Evolutionary conservation across 495 filamentous ascomycete species (phyloP), one percentile per base, ranked within the genome.

Genomic region (Astrocystis sublimbata): DNA sequence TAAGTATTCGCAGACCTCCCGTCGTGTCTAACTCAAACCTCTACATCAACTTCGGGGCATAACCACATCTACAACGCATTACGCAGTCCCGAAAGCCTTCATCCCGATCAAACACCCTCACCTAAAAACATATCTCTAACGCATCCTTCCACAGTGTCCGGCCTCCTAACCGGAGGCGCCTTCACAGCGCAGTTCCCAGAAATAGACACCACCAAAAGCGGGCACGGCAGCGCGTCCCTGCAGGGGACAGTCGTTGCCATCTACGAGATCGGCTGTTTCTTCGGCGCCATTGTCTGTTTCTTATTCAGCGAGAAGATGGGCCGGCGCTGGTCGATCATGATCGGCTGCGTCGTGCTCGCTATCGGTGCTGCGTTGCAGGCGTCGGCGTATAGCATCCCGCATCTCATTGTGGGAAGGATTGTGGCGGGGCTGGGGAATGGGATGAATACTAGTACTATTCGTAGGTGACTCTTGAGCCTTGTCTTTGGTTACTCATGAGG

Each of bases 381-480:
- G 6, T 71, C 70, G n/a, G 68, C 81, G 12, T 77, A 70, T 36
- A 76, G 72, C 8, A 64, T 76, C 19, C 62, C 73, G 1, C 78
- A 81, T 45, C 57, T 84, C 33, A 74, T 85, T 21, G 73, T 80
- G 47, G 79, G 80, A 8, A 71, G 80, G 1, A 78, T 82, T 50
- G 66, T 84, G 21, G 77, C 78, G 6, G 80, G 80, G 6, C 75
- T 84, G 38, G 82, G 83, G 5, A 83, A 81, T 46, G 83, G 83
- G 10, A 75, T 78, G 51, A 78, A 83, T 53, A 76, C 77, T 8
- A 72, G 72, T 24, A 81, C 78, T 4, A 78, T 78, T 15, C 80
- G 33, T 54, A 40, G 26, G 50, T 40, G 0, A 7, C 19, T 38
- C 40, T 1, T 17, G 36, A 31, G 6, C 24, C 10, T 13, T n/a